Percentiles rank a stretch among this genome's conserved stretches.
Conservation (phyloP, 2,329 filamentous ascomycete species). For the Triangularia verruculosa region DNA sequence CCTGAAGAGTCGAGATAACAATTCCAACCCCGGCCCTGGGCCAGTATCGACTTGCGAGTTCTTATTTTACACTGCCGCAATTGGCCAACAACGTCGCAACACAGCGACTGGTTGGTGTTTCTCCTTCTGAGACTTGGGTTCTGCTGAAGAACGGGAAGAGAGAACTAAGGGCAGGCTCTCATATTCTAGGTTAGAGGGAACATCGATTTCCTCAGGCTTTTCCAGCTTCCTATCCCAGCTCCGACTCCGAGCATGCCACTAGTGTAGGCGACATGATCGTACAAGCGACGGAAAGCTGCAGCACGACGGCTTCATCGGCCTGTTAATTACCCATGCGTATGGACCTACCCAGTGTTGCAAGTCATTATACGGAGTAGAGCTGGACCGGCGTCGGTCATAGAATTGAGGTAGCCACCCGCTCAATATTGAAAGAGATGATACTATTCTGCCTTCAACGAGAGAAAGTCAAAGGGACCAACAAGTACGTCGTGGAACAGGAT, state of each 20-base stretch:
- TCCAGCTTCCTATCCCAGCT: constrained; percentile 4
- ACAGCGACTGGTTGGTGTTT: constrained; percentile 3
- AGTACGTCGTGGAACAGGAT: not conserved
- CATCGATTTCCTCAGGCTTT: not conserved
- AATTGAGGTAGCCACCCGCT: not conserved
- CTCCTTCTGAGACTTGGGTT: not conserved
- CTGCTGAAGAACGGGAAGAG: constrained; percentile 5
- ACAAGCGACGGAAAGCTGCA: constrained; percentile 6
- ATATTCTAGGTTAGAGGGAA: constrained; percentile 1
- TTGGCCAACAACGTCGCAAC: constrained; percentile 11
- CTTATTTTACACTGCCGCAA: constrained; percentile 14
- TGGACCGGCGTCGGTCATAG: not conserved
- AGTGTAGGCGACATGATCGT: not conserved
- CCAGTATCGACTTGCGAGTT: constrained; percentile 10
- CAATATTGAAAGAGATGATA: not conserved
- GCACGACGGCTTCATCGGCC: not conserved
- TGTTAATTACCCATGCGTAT: not conserved
- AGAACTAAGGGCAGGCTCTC: not conserved
- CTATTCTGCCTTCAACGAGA: not conserved
- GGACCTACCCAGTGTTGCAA: not conserved
- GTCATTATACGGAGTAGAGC: not conserved
- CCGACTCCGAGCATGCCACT: not conserved
- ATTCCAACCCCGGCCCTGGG: constrained; percentile 8
- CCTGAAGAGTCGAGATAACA: not conserved
- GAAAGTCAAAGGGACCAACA: not conserved